Percentiles rank a stretch among this genome's conserved stretches.
Evolutionary conservation across 495 filamentous ascomycete genomes (phyloP).

Genomic region (Cercophora sp.): DNA sequence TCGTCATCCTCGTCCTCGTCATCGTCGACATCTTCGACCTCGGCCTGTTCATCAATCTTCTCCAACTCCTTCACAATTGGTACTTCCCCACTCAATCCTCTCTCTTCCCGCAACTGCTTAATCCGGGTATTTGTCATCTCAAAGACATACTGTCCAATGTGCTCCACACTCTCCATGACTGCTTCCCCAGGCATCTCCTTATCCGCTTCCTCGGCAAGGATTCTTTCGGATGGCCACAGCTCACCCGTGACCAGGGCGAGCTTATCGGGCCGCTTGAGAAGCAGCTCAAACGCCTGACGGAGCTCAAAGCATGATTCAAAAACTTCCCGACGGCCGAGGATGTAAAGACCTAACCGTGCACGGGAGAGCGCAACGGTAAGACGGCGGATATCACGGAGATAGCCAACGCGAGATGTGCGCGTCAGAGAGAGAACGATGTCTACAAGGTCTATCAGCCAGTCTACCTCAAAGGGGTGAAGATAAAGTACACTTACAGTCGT

Average conservation of each 20-base stretch:
- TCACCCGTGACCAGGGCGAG: conserved; percentile 78
- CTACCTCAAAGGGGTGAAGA: neutral
- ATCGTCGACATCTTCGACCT: conserved; percentile 37
- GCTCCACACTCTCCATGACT: conserved; percentile 86
- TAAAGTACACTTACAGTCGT: conserved; percentile 71
- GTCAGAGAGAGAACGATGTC: conserved; percentile 91
- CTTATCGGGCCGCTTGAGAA: conserved; percentile 71
- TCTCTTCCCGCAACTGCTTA: conserved; percentile 43
- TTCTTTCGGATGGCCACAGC: conserved; percentile 69
- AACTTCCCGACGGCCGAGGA: conserved; percentile 83
- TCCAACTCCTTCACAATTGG: conserved; percentile 17
- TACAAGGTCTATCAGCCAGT: conserved; percentile 34
- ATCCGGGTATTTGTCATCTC: conserved; percentile 92
- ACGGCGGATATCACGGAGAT: conserved; percentile 87
- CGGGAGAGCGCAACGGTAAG: conserved; percentile 96
- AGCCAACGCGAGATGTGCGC: conserved; percentile 84
- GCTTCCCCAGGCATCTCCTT: conserved; percentile 45
- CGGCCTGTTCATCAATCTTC: no score
- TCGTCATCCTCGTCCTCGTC: conserved; percentile 41
- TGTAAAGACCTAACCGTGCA: conserved; percentile 85
- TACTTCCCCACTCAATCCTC: conserved; percentile 29
- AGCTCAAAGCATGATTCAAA: conserved; percentile 90
- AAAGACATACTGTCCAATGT: conserved; percentile 93
- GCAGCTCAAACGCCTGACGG: conserved; percentile 71
- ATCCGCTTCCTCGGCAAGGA: conserved; percentile 54